phyloP scores from a whole-genome alignment of 306 rosid genomes.

The Acacia acuminata region DNA sequence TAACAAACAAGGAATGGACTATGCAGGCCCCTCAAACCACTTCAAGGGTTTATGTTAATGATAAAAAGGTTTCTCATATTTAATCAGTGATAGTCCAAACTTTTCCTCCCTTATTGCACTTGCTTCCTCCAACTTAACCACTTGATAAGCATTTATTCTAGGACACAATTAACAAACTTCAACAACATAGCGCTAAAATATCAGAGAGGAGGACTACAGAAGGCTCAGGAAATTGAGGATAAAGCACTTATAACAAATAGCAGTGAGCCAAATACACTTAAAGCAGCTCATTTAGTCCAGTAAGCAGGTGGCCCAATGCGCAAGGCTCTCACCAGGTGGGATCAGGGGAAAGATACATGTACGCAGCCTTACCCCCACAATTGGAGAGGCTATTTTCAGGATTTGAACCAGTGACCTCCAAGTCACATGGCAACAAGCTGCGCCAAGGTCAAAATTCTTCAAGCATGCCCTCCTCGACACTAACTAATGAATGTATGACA shows the following conservation, averaged over 20 bases:
- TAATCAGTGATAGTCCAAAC: not conserved
- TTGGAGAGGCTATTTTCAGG: too few species aligned
- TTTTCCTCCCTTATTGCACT: not conserved
- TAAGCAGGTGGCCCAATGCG: not conserved
- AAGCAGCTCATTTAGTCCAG: not conserved
- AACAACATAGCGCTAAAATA: not conserved
- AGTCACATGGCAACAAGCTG: too few species aligned
- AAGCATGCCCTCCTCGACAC: conserved; percentile 1
- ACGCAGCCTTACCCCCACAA: too few species aligned
- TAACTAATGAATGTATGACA: not conserved
- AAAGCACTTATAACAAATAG: not conserved
- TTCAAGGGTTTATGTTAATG: not conserved
- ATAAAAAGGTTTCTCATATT: not conserved
- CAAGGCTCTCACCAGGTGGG: too few species aligned
- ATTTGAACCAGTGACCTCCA: too few species aligned
- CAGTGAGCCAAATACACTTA: not conserved
- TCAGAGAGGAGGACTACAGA: not conserved
- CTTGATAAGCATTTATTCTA: not conserved
- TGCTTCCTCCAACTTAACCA: not conserved
- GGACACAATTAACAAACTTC: not conserved
- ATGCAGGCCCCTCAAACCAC: not conserved
- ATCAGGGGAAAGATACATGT: too few species aligned
- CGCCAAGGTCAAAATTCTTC: not conserved
- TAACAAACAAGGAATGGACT: not conserved
- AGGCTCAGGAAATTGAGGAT: not conserved